phyloP scores from a whole-genome alignment of 2,329 filamentous ascomycete genomes.

The Plenodomus lindquistii region DNA sequence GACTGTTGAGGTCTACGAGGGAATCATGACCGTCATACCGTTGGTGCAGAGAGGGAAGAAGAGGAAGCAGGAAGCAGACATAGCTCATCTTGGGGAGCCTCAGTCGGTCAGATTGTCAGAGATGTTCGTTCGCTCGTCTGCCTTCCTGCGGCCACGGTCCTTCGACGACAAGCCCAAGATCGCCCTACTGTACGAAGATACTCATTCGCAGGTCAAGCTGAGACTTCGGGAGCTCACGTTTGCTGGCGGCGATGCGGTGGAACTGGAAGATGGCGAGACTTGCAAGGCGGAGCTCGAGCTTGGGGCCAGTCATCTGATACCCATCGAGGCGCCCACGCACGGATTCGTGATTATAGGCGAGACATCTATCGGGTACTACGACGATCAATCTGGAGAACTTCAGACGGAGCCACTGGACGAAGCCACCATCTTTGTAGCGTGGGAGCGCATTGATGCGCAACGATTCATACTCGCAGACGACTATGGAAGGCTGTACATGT shows the following conservation, averaged over 20 bases:
- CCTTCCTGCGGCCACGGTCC: constrained; percentile 63
- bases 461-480: constrained; percentile 91
- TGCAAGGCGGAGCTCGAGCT: constrained; percentile 60
- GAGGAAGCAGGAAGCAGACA: constrained; percentile 52
- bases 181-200: constrained; percentile 68
- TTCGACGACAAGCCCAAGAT: constrained; percentile 60
- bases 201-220: constrained; percentile 57
- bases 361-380: constrained; percentile 82
- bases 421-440: constrained; percentile 86
- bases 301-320: constrained; percentile 65
- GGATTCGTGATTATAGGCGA: constrained; percentile 54
- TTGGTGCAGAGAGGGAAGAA: constrained; percentile 59
- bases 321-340: constrained; percentile 60
- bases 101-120: constrained; percentile 67
- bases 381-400: constrained; percentile 71
- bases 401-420: constrained; percentile 69
- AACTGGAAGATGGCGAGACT: constrained; percentile 57
- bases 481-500: constrained; percentile 81
- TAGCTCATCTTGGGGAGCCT: constrained; percentile 64
- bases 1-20: constrained; percentile 70
- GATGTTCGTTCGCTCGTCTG: constrained; percentile 67
- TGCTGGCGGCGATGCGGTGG: constrained; percentile 53
- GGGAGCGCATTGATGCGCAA: constrained; percentile 80
- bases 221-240: constrained; percentile 61
- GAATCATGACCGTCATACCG: constrained; percentile 67